Base-by-base conservation (phyloP, 2,329 filamentous ascomycete species). In the Thelonectria discophora region DNA sequence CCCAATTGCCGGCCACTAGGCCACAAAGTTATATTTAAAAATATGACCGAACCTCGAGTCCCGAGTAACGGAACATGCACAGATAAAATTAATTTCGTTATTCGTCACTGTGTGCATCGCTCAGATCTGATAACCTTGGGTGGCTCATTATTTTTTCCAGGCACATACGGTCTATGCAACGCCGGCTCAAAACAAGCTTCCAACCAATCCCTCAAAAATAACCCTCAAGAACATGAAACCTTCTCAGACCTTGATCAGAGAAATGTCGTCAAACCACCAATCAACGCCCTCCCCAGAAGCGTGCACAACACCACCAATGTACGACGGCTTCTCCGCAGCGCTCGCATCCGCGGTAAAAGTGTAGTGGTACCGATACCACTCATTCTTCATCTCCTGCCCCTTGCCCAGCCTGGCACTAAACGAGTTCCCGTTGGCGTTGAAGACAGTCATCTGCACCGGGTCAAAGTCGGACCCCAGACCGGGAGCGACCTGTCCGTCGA, bases 201-300 rank as follows among this genome's bases (percentile, higher is more conserved):
- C n/a, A n/a, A n/a, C n/a, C n/a, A 24, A 24, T 24, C 21, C 21
- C 3, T 24, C 21, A 24, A 24, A 24, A 24, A 24, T 6, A 24
- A 24, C 21, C 21, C 21, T 24, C 21, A 24, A 24, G 6, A n/a
- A 24, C 24, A 4, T 24, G 27, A 7, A 7, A 30, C 27, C 27
- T n/a, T 6, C 21, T 47, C n/a, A 48, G n/a, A 48, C 46, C 30
- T 45, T 58, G 27, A 45, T 47, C 11, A 59, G 43, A 13, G 18
- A 17, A 42, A 59, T 45, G 18, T 52, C 49, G 27, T 59, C 56
- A 48, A 59, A 30, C 32, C 42, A 59, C 56, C 56, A 59, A 43
- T 53, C 56, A 20, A 53, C 17, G 3, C 18, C 11, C 13, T 42
- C 40, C 13, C 56, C 42, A 42, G 48, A 46, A 9, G 56, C 20